Evolutionary conservation across 257 asterid species (phyloP), one percentile per base, ranked within the genome.

Genomic region (Forsythia viridissima): DNA sequence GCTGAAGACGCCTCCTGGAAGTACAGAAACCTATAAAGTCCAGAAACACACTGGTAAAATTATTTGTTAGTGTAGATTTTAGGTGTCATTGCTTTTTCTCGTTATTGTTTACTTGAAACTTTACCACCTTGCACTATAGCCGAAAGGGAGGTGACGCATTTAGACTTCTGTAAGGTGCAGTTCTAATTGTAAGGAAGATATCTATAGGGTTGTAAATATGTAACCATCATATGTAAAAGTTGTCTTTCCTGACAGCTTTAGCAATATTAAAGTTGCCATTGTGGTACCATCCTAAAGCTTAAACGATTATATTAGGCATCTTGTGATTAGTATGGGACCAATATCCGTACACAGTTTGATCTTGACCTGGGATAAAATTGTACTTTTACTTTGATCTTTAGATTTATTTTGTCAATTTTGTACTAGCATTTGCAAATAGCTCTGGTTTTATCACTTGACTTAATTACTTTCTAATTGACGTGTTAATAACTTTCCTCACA

Each of bases 1-100:
- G 89, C 94, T 92, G 91, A 94, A 91, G 40, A 94, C 98, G 44
- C 92, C 92, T 87, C 98, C 98, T 41, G 98, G 98, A 80, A 94
- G 97, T 82, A 94, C 96, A 79, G 92, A 89, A 78, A 91, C 97
- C 98, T 93, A 86, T 41, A 80, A 85, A 63, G 71, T 73, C 76
- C 65, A 81, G 75, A 81, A 76, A 75, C 18, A 73, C 30, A 73
- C 73, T 18, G 30, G 74, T 36, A 67, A 76, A 71, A 63, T 61
- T 61, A 61, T 40, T 40, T 40, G 59, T 61, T 13, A 57, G 40
- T 59, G 79, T 43, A 61, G 38, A 75, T 75, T 16, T 63, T 63
- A 24, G 70, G 70, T 3, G 6, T 63, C n/a, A 24, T 8, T 30
- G 70, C 39, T 5, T 63, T 30, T 30, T 30, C 38, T 24, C 15